Evolutionary conservation across 352 stramenopile species (phyloP).

Genomic region (Pythium folliculosum): DNA sequence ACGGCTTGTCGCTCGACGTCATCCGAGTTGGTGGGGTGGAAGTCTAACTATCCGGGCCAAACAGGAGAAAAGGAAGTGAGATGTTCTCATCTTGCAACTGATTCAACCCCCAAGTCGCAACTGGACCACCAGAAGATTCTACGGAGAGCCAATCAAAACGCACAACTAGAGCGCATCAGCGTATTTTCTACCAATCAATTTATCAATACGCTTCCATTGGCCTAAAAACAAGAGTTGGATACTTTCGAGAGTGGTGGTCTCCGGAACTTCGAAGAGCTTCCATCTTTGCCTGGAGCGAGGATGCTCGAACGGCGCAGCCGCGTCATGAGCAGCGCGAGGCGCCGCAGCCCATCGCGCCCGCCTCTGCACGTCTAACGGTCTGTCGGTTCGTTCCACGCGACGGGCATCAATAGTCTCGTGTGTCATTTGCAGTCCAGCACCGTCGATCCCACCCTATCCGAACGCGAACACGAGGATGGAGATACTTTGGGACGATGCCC

Average conservation of each 20-base stretch:
- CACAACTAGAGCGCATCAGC: neutral
- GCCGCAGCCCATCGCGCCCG: neutral
- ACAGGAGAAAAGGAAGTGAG: slow-evolving; percentile 8
- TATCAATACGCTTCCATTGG: slow-evolving; percentile 5
- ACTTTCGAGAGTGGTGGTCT: slow-evolving; percentile 16
- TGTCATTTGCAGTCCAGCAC: neutral
- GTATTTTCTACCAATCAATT: slow-evolving; percentile 14
- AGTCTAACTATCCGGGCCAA: too few species aligned
- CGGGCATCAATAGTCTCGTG: slow-evolving; percentile 9
- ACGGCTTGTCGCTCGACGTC: neutral
- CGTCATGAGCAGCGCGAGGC: neutral
- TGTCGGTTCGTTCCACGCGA: neutral
- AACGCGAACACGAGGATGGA: neutral
- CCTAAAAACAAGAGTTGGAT: slow-evolving; percentile 11
- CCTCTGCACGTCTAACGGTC: neutral
- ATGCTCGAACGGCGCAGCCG: neutral
- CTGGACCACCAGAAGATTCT: slow-evolving; percentile 21
- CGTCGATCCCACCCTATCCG: neutral
- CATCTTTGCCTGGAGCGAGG: neutral
- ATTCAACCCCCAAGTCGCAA: slow-evolving; percentile 21
- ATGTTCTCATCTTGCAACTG: slow-evolving; percentile 17
- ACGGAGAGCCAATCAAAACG: slow-evolving; percentile 17
- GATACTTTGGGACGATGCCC: too few species aligned
- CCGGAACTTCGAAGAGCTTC: slow-evolving; percentile 21
- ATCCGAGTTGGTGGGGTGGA: too few species aligned